These are phyloP conservation scores for Antitrichia curtipendula DNA, from an alignment of 225 moss, liverwort and hornwort genomes.

Conservation along the genomic window DNA sequence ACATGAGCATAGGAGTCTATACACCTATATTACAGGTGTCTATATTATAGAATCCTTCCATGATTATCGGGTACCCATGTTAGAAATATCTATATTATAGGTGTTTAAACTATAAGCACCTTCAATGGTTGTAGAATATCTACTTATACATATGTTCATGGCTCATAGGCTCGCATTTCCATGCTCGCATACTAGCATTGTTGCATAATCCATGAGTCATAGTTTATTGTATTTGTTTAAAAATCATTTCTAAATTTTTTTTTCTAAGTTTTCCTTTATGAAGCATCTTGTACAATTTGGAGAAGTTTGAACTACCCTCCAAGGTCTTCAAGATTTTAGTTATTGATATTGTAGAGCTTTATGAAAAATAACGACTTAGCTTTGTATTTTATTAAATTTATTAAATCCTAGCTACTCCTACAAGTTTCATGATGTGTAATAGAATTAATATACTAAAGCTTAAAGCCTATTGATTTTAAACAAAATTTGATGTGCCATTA, in stretches of 20 bases:
- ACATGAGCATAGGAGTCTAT: too few species aligned
- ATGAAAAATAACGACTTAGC: not conserved
- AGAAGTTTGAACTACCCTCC: not conserved
- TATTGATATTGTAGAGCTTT: not conserved
- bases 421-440: not conserved
- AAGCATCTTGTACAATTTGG: not conserved
- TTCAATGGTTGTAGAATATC: too few species aligned
- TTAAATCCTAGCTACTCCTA: not conserved
- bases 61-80: too few species aligned
- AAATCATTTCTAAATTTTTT: not conserved
- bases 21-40: too few species aligned
- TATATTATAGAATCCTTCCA: too few species aligned
- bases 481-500: not conserved
- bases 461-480: not conserved
- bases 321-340: not conserved
- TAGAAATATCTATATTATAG: too few species aligned
- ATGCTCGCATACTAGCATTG: too few species aligned
- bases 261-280: not conserved
- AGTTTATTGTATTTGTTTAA: not conserved
- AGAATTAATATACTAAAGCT: not conserved
- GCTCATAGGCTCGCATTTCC: too few species aligned
- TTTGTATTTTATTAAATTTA: not conserved
- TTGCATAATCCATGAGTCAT: not conserved
- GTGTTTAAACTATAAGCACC: too few species aligned
- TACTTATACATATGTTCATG: too few species aligned